Conservation (phyloP, 2,329 filamentous ascomycete species). For the Colletotrichum salicis region DNA sequence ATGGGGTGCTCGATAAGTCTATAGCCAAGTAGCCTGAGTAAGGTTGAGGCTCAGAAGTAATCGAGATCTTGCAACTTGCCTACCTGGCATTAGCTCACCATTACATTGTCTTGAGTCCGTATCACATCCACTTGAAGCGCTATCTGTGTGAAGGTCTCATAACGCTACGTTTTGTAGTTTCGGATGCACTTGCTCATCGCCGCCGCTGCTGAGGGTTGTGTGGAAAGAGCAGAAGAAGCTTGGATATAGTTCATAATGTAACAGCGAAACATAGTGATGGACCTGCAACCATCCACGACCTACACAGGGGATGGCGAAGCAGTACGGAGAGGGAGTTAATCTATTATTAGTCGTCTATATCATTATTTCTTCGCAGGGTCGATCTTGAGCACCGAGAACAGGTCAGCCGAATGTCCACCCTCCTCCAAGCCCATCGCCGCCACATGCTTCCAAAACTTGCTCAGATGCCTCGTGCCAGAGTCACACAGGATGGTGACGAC, state of each 20-base stretch:
- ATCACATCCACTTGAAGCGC: background rate
- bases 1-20: constrained; percentile 31
- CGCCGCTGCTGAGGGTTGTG: too few relatives aligned
- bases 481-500: constrained; percentile 90
- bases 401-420: constrained; percentile 59
- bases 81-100: constrained; percentile 5
- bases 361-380: constrained; percentile 27
- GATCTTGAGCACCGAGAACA: constrained; percentile 64
- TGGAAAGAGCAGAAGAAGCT: background rate
- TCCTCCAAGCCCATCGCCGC: constrained; percentile 74
- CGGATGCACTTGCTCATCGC: background rate
- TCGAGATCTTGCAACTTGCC: constrained; percentile 3
- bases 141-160: background rate
- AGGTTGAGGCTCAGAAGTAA: background rate
- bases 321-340: background rate
- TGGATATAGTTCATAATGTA: background rate
- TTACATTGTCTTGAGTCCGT: background rate
- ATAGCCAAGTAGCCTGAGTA: background rate
- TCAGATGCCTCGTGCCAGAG: constrained; percentile 82
- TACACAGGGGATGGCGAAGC: background rate
- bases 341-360: background rate
- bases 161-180: background rate
- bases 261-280: background rate
- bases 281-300: background rate
- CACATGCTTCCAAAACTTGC: constrained; percentile 84